Conservation (phyloP, 1,139 yeast genomes). For the Kodamaea anthophila region DNA sequence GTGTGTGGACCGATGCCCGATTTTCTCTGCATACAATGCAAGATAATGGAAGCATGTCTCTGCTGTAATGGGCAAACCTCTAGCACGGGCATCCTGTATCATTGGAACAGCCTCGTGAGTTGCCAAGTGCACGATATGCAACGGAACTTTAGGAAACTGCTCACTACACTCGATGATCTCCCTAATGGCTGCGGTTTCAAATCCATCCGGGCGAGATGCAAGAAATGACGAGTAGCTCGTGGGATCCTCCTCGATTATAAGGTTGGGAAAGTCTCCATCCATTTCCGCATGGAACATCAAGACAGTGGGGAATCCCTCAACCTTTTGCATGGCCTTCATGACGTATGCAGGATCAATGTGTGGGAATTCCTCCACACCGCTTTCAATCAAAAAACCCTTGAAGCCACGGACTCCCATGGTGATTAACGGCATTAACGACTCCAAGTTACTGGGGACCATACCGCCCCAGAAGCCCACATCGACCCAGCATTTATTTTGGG, state of each 20-base stretch:
- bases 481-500: slow-evolving; percentile 79
- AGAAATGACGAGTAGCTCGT: slow-evolving; percentile 66
- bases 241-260: slow-evolving; percentile 37
- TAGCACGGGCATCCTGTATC: slow-evolving; percentile 55
- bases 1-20: slow-evolving; percentile 70
- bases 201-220: slow-evolving; percentile 80
- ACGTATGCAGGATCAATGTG: slow-evolving; percentile 63
- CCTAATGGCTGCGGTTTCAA: slow-evolving; percentile 78
- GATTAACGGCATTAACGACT: slow-evolving; percentile 66
- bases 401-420: slow-evolving; percentile 86
- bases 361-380: slow-evolving; percentile 94
- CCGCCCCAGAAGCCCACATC: slow-evolving; percentile 98
- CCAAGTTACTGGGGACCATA: slow-evolving; percentile 67
- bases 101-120: slow-evolving; percentile 77
- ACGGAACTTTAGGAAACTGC: slow-evolving; percentile 55
- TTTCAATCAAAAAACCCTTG: slow-evolving; percentile 83
- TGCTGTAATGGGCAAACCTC: slow-evolving; percentile 59
- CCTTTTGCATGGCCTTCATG: slow-evolving; percentile 54
- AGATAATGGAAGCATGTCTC: slow-evolving; percentile 94
- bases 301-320: slow-evolving; percentile 58
- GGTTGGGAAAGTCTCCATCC: slow-evolving; percentile 29
- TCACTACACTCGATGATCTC: slow-evolving; percentile 61
- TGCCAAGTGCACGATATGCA: slow-evolving; percentile 88
- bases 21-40: slow-evolving; percentile 67
- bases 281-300: slow-evolving; percentile 93